Evolutionary conservation across 2,329 filamentous ascomycete species (phyloP).

Genomic region (Colletotrichum acutatum): DNA sequence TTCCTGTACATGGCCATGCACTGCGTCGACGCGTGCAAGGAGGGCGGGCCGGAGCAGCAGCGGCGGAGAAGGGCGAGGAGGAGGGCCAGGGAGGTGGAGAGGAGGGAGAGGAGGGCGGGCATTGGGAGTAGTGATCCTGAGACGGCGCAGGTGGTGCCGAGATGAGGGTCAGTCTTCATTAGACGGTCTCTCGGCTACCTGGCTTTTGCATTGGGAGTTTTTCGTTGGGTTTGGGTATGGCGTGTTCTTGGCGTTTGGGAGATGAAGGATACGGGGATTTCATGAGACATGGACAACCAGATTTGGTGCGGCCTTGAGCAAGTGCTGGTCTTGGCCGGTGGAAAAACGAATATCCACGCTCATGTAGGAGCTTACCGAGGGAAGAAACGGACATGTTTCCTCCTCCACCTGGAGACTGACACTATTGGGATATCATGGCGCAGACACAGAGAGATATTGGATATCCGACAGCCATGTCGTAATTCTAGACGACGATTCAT

Average conservation of each 20-base stretch:
- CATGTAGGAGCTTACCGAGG: not conserved
- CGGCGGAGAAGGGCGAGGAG: conserved; percentile 15
- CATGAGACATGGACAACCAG: not conserved
- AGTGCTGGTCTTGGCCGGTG: conserved; percentile 29
- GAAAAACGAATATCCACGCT: not conserved
- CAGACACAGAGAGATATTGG: not conserved
- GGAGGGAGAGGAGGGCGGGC: not conserved
- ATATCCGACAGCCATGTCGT: not conserved
- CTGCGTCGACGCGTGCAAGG: conserved; percentile 35
- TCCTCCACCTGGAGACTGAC: not conserved
- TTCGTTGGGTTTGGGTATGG: not conserved
- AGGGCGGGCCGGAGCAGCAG: conserved; percentile 5
- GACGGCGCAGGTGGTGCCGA: conserved; percentile 4
- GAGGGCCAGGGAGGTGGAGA: conserved; percentile 11
- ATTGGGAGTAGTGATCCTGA: conserved; percentile 3
- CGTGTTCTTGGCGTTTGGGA: conserved; percentile 8
- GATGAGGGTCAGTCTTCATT: no score
- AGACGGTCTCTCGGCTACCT: no score
- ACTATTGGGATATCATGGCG: not conserved
- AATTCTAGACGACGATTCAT: not conserved
- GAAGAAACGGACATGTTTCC: not conserved
- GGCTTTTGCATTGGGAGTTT: not conserved
- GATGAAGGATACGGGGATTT: not conserved
- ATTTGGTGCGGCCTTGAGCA: conserved; percentile 27
- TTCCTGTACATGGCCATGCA: conserved; percentile 39